Conservation (phyloP, 306 rosid species). For the Crataegus laevigata region DNA sequence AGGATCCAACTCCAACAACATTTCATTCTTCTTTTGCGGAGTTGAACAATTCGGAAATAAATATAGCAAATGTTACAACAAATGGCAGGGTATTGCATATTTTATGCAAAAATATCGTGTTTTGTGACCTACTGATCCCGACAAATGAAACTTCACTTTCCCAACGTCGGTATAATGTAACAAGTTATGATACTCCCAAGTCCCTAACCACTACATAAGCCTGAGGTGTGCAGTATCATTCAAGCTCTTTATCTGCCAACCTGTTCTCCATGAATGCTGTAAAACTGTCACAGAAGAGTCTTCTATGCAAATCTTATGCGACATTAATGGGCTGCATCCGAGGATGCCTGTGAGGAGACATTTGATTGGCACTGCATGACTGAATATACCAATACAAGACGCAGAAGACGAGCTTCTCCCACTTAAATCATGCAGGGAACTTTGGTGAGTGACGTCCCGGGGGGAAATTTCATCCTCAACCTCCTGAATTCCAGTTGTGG, state of each 20-base stretch:
- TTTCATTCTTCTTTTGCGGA: conserved; percentile 27
- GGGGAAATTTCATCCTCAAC: conserved; percentile 68
- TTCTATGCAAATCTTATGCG: conserved; percentile 77
- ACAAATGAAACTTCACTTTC: conserved; percentile 10
- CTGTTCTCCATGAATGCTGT: conserved; percentile 89
- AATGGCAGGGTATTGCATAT: conserved; percentile 14
- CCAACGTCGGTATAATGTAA: background rate
- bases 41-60: conserved; percentile 29
- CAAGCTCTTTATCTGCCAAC: conserved; percentile 91
- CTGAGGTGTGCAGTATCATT: conserved; percentile 92
- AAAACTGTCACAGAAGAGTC: conserved; percentile 92
- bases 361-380: conserved; percentile 82
- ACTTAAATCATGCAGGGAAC: conserved; percentile 44
- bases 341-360: conserved; percentile 91
- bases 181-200: background rate
- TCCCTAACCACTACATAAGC: conserved; percentile 50
- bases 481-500: conserved; percentile 68
- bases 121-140: background rate
- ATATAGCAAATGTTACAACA: conserved; percentile 42
- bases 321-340: conserved; percentile 81
- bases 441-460: conserved; percentile 48
- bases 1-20: conserved; percentile 30
- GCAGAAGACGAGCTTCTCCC: conserved; percentile 45
- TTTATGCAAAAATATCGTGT: conserved; percentile 16
- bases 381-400: conserved; percentile 71